A percentile compares a stretch with the other conserved stretches of the same genome.
These are phyloP conservation scores for Teratosphaeria zuluensis DNA, from an alignment of 2,329 filamentous ascomycete genomes.

Conservation along the genomic window DNA sequence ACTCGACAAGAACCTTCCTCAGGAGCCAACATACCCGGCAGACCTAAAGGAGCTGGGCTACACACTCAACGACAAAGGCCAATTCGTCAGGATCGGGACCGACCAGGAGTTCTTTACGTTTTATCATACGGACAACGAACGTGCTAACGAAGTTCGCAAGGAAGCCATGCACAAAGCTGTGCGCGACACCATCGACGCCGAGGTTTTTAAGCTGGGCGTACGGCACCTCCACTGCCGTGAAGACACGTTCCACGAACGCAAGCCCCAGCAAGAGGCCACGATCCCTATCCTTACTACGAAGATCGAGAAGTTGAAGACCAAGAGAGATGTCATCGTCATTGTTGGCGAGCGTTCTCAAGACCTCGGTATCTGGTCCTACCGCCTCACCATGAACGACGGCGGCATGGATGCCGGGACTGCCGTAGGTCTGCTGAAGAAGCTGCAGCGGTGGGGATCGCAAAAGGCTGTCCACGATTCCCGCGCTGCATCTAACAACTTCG, in stretches of 20 bases:
- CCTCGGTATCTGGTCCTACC: conserved; percentile 64
- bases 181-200: conserved; percentile 15
- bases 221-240: conserved; percentile 18
- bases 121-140: conserved; percentile 61
- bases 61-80: conserved; percentile 10
- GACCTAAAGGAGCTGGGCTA: conserved; percentile 65
- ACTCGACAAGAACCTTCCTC: conserved; percentile 56
- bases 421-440: conserved; percentile 49
- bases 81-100: conserved; percentile 9
- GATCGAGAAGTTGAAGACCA: conserved; percentile 40
- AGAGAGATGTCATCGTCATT: conserved; percentile 56
- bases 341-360: conserved; percentile 65
- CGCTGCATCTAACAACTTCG: not conserved
- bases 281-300: conserved; percentile 54
- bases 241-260: not conserved
- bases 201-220: conserved; percentile 12
- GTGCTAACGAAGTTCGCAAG: conserved; percentile 66
- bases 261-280: conserved; percentile 46
- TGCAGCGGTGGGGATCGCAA: conserved; percentile 18
- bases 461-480: not conserved
- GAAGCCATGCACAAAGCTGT: conserved; percentile 49
- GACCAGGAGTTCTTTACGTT: conserved; percentile 57
- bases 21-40: conserved; percentile 56
- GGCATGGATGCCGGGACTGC: conserved; percentile 63
- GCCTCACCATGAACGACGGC: conserved; percentile 52